phyloP scores from a whole-genome alignment of 2,329 filamentous ascomycete genomes.

The Cercospora sesami region DNA sequence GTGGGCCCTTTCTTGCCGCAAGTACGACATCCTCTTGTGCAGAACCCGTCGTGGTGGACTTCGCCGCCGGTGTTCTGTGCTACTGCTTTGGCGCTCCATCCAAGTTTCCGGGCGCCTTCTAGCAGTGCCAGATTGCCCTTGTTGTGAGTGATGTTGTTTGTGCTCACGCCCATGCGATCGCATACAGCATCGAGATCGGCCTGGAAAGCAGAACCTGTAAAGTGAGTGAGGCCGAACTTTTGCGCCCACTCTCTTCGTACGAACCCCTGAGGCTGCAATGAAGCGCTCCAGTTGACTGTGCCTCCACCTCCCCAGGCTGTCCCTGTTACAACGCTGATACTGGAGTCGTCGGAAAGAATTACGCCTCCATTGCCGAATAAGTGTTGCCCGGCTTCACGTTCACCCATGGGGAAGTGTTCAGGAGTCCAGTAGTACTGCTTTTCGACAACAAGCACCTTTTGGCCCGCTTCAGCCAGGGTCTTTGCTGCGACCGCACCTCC shows the following conservation, averaged over 20 bases:
- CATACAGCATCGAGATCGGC: constrained; percentile 77
- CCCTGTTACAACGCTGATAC: constrained; percentile 65
- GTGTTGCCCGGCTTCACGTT: constrained; percentile 59
- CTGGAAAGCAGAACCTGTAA: constrained; percentile 72
- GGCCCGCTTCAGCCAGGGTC: constrained; percentile 73
- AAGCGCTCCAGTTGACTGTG: constrained; percentile 79
- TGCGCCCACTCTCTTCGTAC: constrained; percentile 81
- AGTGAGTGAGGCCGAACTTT: constrained; percentile 65
- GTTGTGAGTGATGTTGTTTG: constrained; percentile 69
- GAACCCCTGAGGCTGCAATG: constrained; percentile 67
- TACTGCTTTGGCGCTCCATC: constrained; percentile 67
- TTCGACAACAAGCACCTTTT: constrained; percentile 76
- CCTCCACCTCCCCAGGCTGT: constrained; percentile 82
- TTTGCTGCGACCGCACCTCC: constrained; percentile 81
- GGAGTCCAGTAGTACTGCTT: constrained; percentile 77
- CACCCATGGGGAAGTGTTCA: constrained; percentile 71
- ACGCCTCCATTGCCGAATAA: constrained; percentile 70
- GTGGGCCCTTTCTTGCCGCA: constrained; percentile 77
- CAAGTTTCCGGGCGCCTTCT: constrained; percentile 71
- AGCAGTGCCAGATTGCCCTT: constrained; percentile 69
- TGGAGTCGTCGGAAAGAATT: constrained; percentile 51
- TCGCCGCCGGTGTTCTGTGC: constrained; percentile 77
- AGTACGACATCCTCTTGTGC: constrained; percentile 60
- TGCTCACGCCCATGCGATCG: constrained; percentile 71
- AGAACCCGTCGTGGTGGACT: constrained; percentile 71